Percentiles rank a stretch among this genome's conserved stretches.
phyloP scores from a whole-genome alignment of 805 yeast genomes.

The Suhomyces kilbournensis region DNA sequence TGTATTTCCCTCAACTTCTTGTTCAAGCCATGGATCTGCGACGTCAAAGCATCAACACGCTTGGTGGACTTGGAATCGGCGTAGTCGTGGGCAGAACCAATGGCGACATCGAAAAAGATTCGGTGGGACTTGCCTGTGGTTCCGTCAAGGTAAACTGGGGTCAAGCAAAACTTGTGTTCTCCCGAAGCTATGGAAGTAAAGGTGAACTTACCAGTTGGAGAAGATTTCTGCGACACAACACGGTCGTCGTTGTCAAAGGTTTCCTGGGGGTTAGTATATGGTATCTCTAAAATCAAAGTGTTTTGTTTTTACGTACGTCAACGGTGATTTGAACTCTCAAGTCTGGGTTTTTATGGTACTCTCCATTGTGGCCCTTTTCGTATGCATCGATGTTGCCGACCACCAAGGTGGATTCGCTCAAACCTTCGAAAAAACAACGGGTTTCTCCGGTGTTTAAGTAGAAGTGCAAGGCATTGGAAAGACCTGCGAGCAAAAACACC shows the following conservation, averaged over 20 bases:
- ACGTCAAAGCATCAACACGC: conserved; percentile 50
- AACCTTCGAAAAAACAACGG: conserved; percentile 80
- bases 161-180: conserved; percentile 78
- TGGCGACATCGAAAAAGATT: conserved; percentile 68
- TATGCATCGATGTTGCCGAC: conserved; percentile 72
- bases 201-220: conserved; percentile 64
- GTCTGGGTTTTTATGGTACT: conserved; percentile 51
- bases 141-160: conserved; percentile 64
- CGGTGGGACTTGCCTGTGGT: conserved; percentile 60
- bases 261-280: conserved; percentile 24
- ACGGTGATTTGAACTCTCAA: conserved; percentile 66
- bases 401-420: conserved; percentile 74
- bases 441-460: conserved; percentile 73
- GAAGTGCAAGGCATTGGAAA: conserved; percentile 60
- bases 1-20: conserved; percentile 56
- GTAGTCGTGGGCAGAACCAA: conserved; percentile 59
- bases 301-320: conserved; percentile 41
- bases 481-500: conserved; percentile 10
- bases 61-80: conserved; percentile 62
- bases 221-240: conserved; percentile 65
- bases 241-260: conserved; percentile 80
- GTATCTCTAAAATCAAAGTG: background rate
- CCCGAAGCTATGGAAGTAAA: conserved; percentile 83
- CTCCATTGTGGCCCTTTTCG: conserved; percentile 49
- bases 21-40: conserved; percentile 55